These are phyloP conservation scores for Gardenia jasminoides DNA, from an alignment of 257 asterid species.

Conservation along the genomic window DNA sequence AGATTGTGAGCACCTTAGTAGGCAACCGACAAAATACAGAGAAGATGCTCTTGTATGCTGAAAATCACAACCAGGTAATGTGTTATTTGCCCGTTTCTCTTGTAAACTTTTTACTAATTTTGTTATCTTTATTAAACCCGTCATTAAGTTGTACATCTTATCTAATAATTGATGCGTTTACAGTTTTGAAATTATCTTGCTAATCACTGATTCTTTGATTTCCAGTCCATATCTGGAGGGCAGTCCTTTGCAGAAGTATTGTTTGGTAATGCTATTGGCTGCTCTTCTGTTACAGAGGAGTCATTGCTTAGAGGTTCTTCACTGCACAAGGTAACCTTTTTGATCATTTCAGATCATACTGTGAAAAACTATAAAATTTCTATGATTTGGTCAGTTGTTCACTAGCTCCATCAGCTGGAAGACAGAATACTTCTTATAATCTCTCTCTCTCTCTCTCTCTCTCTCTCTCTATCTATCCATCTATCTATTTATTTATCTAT, in stretches of 20 bases:
- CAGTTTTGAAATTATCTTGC: slow-evolving; percentile 14
- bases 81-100: slow-evolving; percentile 6
- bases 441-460: background rate
- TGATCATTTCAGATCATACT: background rate
- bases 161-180: background rate
- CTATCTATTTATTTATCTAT: too few relatives aligned
- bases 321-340: slow-evolving; percentile 72
- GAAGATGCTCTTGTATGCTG: slow-evolving; percentile 89
- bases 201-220: slow-evolving; percentile 28
- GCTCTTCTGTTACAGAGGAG: slow-evolving; percentile 52
- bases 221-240: slow-evolving; percentile 92
- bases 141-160: background rate
- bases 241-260: slow-evolving; percentile 87
- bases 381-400: background rate
- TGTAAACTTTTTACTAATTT: background rate
- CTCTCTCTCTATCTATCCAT: background rate
- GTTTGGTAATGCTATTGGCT: slow-evolving; percentile 42
- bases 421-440: background rate
- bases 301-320: slow-evolving; percentile 71
- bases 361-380: background rate
- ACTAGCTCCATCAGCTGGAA: background rate
- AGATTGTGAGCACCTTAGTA: slow-evolving; percentile 70
- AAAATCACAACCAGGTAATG: slow-evolving; percentile 93
- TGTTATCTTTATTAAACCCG: background rate
- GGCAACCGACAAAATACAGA: slow-evolving; percentile 54